Base-by-base conservation (phyloP, 257 asterid genomes). In the Marsdenia floribunda region DNA sequence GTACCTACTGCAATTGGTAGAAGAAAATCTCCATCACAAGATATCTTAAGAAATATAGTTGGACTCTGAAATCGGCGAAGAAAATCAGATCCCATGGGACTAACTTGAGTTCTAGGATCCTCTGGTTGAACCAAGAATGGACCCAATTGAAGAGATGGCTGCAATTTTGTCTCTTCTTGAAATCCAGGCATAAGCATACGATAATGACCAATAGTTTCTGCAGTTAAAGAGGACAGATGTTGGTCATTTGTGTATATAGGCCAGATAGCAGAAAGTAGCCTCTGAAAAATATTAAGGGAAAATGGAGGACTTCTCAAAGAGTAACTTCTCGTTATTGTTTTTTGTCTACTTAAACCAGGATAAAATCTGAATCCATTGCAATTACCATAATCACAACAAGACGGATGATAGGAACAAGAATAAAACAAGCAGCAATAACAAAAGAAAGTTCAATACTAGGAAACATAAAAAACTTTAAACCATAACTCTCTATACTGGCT, bases 21-120 rank as follows among this genome's bases (percentile, higher is more conserved):
- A 59, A 84, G 73, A 42, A 79, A 84, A 63, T 84, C 86, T 19
- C 81, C 88, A 50, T 82, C 86, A 72, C 88, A 84, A 26, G 86
- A 82, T 68, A 84, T 76, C 65, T 84, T 79, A 26, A 84, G 86
- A 77, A 84, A 84, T 67, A 84, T 84, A 70, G 88, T 77, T 18
- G 86, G 86, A 71, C 54, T 72, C 77, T 75, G 72, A 76, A 79
- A 84, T 12, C 74, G 79, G 46, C 72, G 84, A 75, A 80, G 84
- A 72, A 84, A 82, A 38, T 81, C 82, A 33, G 78, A 57, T 46
- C 83, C 86, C 63, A 84, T 49, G 64, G 82, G 72, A 63, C 75
- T 74, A 35, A 75, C 76, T 61, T 75, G 75, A 71, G 76, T 59
- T n/a, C 79, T 72, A 50, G 74, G 84, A 63, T 75, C 84, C 74